phyloP scores from a whole-genome alignment of 2,329 filamentous ascomycete species.

The Epichloe hybrida region DNA sequence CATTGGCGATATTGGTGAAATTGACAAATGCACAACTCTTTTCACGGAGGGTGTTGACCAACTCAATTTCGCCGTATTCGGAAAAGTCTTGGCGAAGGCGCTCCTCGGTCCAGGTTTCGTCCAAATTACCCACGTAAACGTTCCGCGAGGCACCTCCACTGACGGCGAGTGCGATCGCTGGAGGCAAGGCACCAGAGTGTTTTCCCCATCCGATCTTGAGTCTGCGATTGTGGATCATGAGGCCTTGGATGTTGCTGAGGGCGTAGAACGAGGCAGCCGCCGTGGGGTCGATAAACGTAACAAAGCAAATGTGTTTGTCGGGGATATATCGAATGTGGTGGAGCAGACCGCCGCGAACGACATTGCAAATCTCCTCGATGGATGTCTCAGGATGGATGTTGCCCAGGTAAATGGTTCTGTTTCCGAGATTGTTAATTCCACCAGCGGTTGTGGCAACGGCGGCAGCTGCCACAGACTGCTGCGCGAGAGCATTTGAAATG shows the following conservation, averaged over 20 bases:
- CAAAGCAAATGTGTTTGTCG: constrained; percentile 99
- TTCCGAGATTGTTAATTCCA: constrained; percentile 93
- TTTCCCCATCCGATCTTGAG: constrained; percentile 99
- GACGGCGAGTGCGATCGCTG: constrained; percentile 89
- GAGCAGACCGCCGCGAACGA: constrained; percentile 85
- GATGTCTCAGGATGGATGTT: constrained; percentile 99
- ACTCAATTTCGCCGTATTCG: constrained; percentile 93
- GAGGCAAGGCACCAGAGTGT: constrained; percentile 90
- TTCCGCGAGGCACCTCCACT: constrained; percentile 96
- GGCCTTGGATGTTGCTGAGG: constrained; percentile 86
- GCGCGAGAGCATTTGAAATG: constrained; percentile 89
- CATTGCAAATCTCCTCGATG: constrained; percentile 98
- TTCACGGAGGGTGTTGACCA: constrained; percentile 91
- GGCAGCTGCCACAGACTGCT: constrained; percentile 93
- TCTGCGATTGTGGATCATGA: constrained; percentile 98
- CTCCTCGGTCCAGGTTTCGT: constrained; percentile 95
- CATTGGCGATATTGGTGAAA: constrained; percentile 99
- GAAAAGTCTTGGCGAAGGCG: constrained; percentile 91
- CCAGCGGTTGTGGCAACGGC: constrained; percentile 94
- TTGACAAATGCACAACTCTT: constrained; percentile 99
- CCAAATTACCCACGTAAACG: constrained; percentile 94
- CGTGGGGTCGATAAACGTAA: constrained; percentile 97
- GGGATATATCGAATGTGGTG: constrained; percentile 99
- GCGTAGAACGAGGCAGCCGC: constrained; percentile 97
- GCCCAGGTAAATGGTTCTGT: constrained; percentile 92